These are phyloP conservation scores for Aegilops sharonensis DNA, from an alignment of 176 grass and related monocot species.

Conservation along the genomic window DNA sequence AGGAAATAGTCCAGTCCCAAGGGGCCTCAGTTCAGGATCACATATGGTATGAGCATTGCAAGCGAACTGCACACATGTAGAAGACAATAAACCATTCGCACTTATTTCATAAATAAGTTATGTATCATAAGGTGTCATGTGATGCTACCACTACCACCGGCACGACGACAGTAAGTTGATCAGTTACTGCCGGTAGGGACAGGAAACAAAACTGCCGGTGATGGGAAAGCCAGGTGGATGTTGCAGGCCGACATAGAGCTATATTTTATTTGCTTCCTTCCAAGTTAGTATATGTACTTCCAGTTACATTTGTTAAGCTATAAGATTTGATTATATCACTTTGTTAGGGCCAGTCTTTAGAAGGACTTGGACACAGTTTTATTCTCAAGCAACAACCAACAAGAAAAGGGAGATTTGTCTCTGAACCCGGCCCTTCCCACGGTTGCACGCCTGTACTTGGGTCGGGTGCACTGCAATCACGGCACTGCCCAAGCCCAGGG, in stretches of 20 bases:
- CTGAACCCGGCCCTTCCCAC: neutral
- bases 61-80: conserved; percentile 52
- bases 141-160: neutral
- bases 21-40: conserved; percentile 81
- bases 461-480: neutral
- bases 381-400: neutral
- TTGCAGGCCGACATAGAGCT: neutral
- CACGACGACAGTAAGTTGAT: neutral
- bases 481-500: neutral
- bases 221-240: neutral
- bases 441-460: neutral
- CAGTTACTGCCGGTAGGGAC: neutral
- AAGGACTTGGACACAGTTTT: neutral
- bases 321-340: neutral
- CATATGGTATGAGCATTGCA: conserved; percentile 99
- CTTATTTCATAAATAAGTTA: conserved; percentile 23
- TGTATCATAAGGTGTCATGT: neutral
- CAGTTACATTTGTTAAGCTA: neutral
- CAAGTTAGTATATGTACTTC: neutral
- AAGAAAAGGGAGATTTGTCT: neutral
- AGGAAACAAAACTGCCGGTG: neutral
- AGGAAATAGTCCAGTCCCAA: conserved; percentile 87
- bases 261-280: neutral
- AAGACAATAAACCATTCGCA: conserved; percentile 27
- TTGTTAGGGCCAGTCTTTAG: neutral